Evolutionary conservation across 768 basidiomycete genomes (phyloP), one percentile per base, ranked within the genome.

Genomic region (Mycena vitilis): DNA sequence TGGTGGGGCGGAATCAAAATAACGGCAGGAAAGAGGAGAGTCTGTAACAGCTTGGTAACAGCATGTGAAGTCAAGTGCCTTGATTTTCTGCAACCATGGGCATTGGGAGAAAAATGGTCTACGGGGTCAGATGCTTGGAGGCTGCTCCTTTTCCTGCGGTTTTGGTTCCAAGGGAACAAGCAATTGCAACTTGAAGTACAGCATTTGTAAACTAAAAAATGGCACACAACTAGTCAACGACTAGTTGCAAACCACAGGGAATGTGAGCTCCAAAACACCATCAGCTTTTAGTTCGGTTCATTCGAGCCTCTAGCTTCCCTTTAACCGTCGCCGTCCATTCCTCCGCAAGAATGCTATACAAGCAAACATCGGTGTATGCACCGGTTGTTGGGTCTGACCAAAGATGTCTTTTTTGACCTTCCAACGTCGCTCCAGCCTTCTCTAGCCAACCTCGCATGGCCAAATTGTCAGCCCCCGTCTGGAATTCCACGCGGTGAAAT

Each of bases 391-490:
- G 59, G 56, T 79, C 78, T 54, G 75, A 77, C 85, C 86, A 86
- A n/a, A 71, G 75, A 20, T 83, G 82, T 63, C 80, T 79, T 65
- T 77, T 75, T 49, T 71, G 69, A 8, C 76, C 81, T 65, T 86
- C 85, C 71, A 82, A 65, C 42, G 76, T 78, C 23, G 81, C 79
- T 5, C 79, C 81, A 15, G 81, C 78, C 20, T 78, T 80, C 62
- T 85, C 84, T 53, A 86, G 72, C 85, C 84, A 87, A 12, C 75
- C 74, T 20, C 81, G 77, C 86, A 87, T 87, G 0, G 78, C 79
- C 38, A 75, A 45, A 69, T 87, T 86, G 52, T 85, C 81, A 40
- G 74, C 75, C 15, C 77, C 77, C 2, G 85, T 86, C 53, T 82
- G 79, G 61, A 86, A 83, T 20, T 80, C 78, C n/a, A 80, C 79